These are phyloP conservation scores for Bryum argenteum DNA, from an alignment of 225 moss, liverwort and hornwort genomes.

Conservation along the genomic window DNA sequence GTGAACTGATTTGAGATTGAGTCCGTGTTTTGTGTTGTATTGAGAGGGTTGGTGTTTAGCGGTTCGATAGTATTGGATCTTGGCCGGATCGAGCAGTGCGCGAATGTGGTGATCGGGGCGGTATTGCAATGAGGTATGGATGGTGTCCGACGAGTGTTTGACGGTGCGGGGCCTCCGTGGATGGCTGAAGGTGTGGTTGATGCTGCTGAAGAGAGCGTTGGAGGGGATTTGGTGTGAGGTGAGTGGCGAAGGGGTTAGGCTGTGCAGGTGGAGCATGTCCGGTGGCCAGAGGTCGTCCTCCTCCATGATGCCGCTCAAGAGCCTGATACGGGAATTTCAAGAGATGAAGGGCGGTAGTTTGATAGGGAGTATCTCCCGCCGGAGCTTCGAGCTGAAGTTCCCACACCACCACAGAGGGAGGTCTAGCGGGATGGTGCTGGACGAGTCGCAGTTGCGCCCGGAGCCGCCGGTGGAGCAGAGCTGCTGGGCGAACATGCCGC, in stretches of 20 bases:
- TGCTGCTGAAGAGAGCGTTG: conserved; percentile 45
- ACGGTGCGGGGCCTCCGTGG: conserved; percentile 52
- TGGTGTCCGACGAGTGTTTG: conserved; percentile 55
- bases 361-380: conserved; percentile 94
- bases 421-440: conserved; percentile 93
- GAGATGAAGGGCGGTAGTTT: conserved; percentile 87
- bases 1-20: neutral
- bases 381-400: conserved; percentile 95
- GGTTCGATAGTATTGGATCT: neutral
- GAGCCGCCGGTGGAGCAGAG: conserved; percentile 78
- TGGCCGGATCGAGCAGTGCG: neutral
- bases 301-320: conserved; percentile 96
- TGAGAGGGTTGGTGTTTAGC: conserved; percentile 10
- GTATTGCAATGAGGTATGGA: conserved; percentile 55
- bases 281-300: conserved; percentile 61
- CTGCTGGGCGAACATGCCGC: conserved; percentile 99
- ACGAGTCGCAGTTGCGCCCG: conserved; percentile 77
- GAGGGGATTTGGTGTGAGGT: conserved; percentile 59
- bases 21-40: conserved; percentile 15
- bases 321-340: conserved; percentile 87
- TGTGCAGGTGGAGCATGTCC: conserved; percentile 55
- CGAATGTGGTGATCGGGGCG: neutral
- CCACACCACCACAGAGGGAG: conserved; percentile 78
- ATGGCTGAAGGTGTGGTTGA: conserved; percentile 56
- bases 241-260: conserved; percentile 32